Base-by-base conservation (phyloP, 164 flowering plant genomes). In the Protea cynaroides region DNA sequence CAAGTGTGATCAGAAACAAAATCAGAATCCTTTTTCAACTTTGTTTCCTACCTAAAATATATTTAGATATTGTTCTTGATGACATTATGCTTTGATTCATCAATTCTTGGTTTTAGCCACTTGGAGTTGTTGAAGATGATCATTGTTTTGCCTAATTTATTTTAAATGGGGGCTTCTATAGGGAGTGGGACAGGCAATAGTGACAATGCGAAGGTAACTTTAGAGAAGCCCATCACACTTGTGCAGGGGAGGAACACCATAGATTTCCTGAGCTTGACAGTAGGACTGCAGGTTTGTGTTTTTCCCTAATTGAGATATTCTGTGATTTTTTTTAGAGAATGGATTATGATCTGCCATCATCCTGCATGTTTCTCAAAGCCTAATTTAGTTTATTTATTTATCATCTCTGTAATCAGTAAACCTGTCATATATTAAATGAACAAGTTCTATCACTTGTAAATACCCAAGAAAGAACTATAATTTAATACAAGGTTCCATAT, bases 231-330 rank as follows among this genome's bases (percentile, higher is more conserved):
- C 25, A 61, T 90, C 62, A 78, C 82, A 21, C 82, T 95, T 12
- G 52, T 34, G 10, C 64, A 76, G 14, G 97, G 97, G 62, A 81
- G 78, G 66, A 88, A 90, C 76, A 83, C 75, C 55, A 81, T 95
- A 23, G 97, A 88, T 76, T 87, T 92, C 62, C 72, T 95, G 70
- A 95, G 99, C 75, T 70, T 81, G 74, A 95, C 99, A 1, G 97
- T 92, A 54, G 99, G 99, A 53, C 85, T 95, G 61, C 96, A 91
- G 97, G 98, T 92, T 72, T 62, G 58, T 52, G 63, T 40, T 66
- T 15, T 13, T 51, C 56, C 24, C 52, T 37, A 23, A 60, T n/a
- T n/a, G n/a, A n/a, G 6, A 37, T 43, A 1, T 25, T 22, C 11
- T 58, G 7, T 22, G 25, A n/a, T 14, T 36, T 53, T 47, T 6